Percentiles rank a stretch among this genome's conserved stretches.
Evolutionary conservation across 768 basidiomycete genomes (phyloP).

Genomic region (Russula abietina): DNA sequence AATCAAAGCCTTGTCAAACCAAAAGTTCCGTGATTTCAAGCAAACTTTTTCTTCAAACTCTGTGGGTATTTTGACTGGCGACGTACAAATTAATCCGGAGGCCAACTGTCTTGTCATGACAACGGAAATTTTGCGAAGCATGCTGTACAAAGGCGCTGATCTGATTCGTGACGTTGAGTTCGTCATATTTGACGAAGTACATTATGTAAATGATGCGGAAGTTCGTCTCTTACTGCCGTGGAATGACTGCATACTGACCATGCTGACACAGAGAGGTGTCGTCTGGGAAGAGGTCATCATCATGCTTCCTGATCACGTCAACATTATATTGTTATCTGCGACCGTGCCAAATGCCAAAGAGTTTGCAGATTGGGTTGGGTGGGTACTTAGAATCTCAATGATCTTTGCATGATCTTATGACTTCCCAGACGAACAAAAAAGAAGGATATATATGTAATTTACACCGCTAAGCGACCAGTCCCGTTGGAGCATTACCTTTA

Average conservation of each 20-base stretch:
- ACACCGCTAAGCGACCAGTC: constrained; percentile 91
- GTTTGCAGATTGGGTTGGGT: constrained; percentile 99
- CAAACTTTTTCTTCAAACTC: constrained; percentile 87
- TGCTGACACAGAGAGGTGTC: constrained; percentile 75
- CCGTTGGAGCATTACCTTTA: constrained; percentile 96
- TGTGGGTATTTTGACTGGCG: constrained; percentile 95
- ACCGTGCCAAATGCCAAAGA: constrained; percentile 98
- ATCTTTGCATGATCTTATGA: background rate
- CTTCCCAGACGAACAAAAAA: constrained; percentile 85
- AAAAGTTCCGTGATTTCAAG: constrained; percentile 98
- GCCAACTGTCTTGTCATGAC: constrained; percentile 97
- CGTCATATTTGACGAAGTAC: constrained; percentile 99
- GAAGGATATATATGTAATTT: constrained; percentile 99
- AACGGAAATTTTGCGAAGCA: constrained; percentile 94
- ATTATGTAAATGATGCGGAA: constrained; percentile 99
- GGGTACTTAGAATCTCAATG: constrained; percentile 29
- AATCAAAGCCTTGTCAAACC: constrained; percentile 97
- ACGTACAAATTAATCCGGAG: constrained; percentile 99
- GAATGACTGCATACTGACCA: background rate
- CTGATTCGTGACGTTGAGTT: constrained; percentile 98
- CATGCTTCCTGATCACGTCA: constrained; percentile 98
- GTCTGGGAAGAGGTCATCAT: constrained; percentile 99
- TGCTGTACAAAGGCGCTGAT: constrained; percentile 99
- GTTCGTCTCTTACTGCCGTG: constrained; percentile 36
- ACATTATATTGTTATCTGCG: constrained; percentile 93